Percentiles rank a stretch among this genome's conserved stretches.
Evolutionary conservation across 2,329 filamentous ascomycete genomes (phyloP).

Genomic region (Clonostachys chloroleuca): DNA sequence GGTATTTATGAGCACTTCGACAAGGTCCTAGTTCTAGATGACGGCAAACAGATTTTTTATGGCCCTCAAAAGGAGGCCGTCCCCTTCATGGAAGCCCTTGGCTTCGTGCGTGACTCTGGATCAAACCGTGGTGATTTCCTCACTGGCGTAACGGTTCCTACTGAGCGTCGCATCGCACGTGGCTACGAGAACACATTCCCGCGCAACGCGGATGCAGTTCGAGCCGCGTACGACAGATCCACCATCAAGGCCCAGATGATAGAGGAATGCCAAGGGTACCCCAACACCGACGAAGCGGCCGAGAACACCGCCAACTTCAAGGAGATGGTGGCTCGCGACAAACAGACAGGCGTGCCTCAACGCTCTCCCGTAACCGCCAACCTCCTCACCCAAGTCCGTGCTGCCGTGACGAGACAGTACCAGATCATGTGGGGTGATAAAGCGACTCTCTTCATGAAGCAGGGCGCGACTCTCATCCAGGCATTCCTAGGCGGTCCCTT

Average conservation of each 20-base stretch:
- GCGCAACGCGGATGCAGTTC: slow-evolving; percentile 35
- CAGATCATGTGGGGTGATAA: slow-evolving; percentile 64
- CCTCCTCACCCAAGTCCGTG: slow-evolving; percentile 49
- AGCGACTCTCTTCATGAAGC: slow-evolving; percentile 58
- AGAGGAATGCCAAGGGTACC: slow-evolving; percentile 51
- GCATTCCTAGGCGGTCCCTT: slow-evolving; percentile 59
- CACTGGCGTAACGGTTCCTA: slow-evolving; percentile 62
- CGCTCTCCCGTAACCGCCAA: slow-evolving; percentile 51
- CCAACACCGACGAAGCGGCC: slow-evolving; percentile 40
- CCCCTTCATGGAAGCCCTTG: slow-evolving; percentile 60
- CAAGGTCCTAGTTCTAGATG: slow-evolving; percentile 64
- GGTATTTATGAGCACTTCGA: slow-evolving; percentile 67
- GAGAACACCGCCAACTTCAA: slow-evolving; percentile 48
- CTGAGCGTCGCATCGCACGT: slow-evolving; percentile 16
- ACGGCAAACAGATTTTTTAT: slow-evolving; percentile 63
- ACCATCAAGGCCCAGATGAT: slow-evolving; percentile 44
- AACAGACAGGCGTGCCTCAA: slow-evolving; percentile 45
- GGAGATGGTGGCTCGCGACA: slow-evolving; percentile 46
- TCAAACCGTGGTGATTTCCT: slow-evolving; percentile 63
- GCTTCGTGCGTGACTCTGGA: slow-evolving; percentile 57
- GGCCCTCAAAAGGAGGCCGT: slow-evolving; percentile 53
- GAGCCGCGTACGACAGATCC: slow-evolving; percentile 45
- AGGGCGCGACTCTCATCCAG: slow-evolving; percentile 50
- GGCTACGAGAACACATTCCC: slow-evolving; percentile 35
- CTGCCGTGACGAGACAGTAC: slow-evolving; percentile 55